Percentiles rank a stretch among this genome's conserved stretches.
phyloP scores from a whole-genome alignment of 192 early-diverging fungal genomes.

The Chytriomyces sp. region DNA sequence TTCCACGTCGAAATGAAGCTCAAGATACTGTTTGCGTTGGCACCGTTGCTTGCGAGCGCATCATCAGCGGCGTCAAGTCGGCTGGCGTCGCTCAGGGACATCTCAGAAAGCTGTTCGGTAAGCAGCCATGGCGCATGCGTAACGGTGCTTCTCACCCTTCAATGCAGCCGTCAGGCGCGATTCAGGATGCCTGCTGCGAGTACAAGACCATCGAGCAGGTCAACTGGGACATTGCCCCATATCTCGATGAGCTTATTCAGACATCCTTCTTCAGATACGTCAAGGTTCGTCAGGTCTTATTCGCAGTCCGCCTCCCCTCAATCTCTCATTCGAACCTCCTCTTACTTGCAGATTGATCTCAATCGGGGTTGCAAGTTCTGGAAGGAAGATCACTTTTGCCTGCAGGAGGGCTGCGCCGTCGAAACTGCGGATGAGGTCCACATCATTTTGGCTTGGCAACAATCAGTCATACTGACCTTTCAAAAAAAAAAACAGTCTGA shows the following conservation, averaged over 20 bases:
- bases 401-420: constrained; percentile 84
- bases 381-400: constrained; percentile 81
- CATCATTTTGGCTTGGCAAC: neutral
- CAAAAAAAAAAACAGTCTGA: constrained; percentile 35
- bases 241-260: constrained; percentile 76
- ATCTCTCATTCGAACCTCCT: neutral
- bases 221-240: constrained; percentile 71
- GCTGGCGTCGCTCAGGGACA: constrained; percentile 26
- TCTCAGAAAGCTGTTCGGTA: constrained; percentile 29
- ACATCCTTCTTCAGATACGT: constrained; percentile 92
- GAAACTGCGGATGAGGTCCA: constrained; percentile 76
- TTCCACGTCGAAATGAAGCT: too few relatives aligned
- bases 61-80: neutral
- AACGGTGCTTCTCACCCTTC: neutral
- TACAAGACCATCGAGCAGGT: constrained; percentile 54
- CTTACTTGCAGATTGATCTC: constrained; percentile 70
- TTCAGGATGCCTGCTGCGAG: constrained; percentile 46
- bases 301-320: neutral
- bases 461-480: neutral
- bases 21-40: too few relatives aligned
- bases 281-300: constrained; percentile 59
- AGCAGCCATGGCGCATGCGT: neutral
- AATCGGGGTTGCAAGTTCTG: constrained; percentile 91
- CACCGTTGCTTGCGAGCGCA: neutral
- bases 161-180: constrained; percentile 34